Evolutionary conservation across 1,284 basidiomycete genomes (phyloP), one percentile per base, ranked within the genome.

Genomic region (Malassezia brasiliensis): DNA sequence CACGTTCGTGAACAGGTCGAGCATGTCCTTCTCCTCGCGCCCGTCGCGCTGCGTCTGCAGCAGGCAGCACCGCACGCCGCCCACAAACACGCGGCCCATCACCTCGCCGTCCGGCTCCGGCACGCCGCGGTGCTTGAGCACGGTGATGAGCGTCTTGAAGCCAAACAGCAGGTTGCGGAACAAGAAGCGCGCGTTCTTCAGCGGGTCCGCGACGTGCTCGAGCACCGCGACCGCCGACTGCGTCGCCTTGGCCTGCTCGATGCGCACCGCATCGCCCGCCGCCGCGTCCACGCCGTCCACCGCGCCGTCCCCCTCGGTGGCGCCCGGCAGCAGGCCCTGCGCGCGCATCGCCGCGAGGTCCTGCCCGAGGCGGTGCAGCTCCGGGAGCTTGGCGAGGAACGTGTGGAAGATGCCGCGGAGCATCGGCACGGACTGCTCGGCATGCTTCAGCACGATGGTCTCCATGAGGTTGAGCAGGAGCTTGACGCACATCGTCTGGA

Each of bases 401-500:
- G 85, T 85, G 67, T 90, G 85, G 59, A 96, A 81, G 75, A 96
- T 84, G 47, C 82, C 80, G 44, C 79, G 79, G 34, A 96, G 77
- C 32, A 90, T 79, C 55, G 81, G 79, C 5, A 82, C 81, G 5
- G 87, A 84, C 54, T 79, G 84, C 55, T 68, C 69, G 9, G 64
- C 57, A 37, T 67, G 62, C 42, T 66, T 68, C 31, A 61, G 62
- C 37, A 85, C 77, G 50, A 94, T 85, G 41, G 84, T 83, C 62
- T 98, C 94, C 50, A 89, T 82, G 34, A 96, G 80, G 61, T 86
- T 89, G 69, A 90, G 87, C 67, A 96, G 84, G 75, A 96, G 84
- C 77, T 96, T 98, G 59, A 87, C 86, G 63, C 88, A 90, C 77
- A 96, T 82, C 14, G 88, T 88, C 73, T 96, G 90, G 36, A 93